Conservation (phyloP, 2,329 filamentous ascomycete species). For the Aspergillus fumigatus region DNA sequence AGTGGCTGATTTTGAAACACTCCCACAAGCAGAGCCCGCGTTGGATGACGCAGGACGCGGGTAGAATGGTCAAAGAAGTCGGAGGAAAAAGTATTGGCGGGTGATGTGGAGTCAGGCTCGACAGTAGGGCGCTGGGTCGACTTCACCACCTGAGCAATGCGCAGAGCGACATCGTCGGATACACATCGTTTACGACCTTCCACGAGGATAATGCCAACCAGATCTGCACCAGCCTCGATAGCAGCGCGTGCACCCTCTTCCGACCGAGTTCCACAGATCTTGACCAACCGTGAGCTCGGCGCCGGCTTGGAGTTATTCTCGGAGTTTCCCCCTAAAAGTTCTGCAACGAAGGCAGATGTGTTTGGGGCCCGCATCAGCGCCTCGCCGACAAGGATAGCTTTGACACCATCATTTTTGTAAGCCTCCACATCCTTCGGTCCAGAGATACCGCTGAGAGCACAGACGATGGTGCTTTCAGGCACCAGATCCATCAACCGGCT, state of each 20-base stretch:
- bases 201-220: conserved; percentile 90
- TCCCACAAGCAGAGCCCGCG: conserved; percentile 75
- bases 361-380: conserved; percentile 89
- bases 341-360: conserved; percentile 74
- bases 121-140: conserved; percentile 29
- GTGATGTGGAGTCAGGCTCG: conserved; percentile 4
- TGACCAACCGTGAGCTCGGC: conserved; percentile 61
- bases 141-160: conserved; percentile 77
- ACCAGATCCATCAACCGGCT: conserved; percentile 84
- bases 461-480: conserved; percentile 79
- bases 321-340: conserved; percentile 63
- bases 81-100: conserved; percentile 24
- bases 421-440: conserved; percentile 81
- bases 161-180: conserved; percentile 68
- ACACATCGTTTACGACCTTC: conserved; percentile 76
- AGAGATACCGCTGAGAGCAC: conserved; percentile 90
- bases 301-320: conserved; percentile 17
- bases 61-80: conserved; percentile 68
- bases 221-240: conserved; percentile 79
- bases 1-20: conserved; percentile 92
- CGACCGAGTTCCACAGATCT: conserved; percentile 90
- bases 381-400: conserved; percentile 90
- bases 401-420: conserved; percentile 84
- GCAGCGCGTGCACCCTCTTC: conserved; percentile 75
- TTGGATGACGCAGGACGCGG: conserved; percentile 45